phyloP scores from a whole-genome alignment of 2,329 filamentous ascomycete genomes.

The Ceratocystis variospora region DNA sequence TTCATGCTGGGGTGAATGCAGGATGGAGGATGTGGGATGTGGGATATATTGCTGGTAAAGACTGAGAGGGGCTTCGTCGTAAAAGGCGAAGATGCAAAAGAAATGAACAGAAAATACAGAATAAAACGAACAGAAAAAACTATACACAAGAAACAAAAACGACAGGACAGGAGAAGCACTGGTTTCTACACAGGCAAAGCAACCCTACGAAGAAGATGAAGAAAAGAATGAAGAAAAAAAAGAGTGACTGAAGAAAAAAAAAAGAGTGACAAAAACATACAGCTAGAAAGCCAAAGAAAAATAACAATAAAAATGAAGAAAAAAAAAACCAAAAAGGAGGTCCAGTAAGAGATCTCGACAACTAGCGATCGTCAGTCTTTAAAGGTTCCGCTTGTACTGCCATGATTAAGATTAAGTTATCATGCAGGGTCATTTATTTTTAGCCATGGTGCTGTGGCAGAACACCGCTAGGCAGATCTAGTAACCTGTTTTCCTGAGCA shows the following conservation, averaged over 20 bases:
- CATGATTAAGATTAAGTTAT: conserved; percentile 6
- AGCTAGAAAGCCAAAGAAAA: background rate
- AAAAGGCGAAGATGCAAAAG: background rate
- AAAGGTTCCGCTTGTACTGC: background rate
- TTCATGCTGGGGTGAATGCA: background rate
- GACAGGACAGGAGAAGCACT: conserved; percentile 2
- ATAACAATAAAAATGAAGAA: background rate
- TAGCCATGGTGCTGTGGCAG: background rate
- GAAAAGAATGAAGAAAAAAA: background rate
- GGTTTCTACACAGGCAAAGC: background rate
- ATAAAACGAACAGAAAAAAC: conserved; percentile 2
- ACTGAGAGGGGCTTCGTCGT: background rate
- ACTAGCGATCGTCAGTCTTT: background rate
- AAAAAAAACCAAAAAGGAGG: background rate
- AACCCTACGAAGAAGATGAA: background rate
- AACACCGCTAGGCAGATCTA: background rate
- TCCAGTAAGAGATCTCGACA: background rate
- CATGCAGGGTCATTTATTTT: background rate
- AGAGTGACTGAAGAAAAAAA: background rate
- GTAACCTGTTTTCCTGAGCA: background rate
- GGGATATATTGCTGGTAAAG: background rate
- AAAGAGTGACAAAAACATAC: background rate
- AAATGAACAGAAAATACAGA: conserved; percentile 6
- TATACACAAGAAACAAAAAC: conserved; percentile 7
- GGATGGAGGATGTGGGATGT: background rate